Evolutionary conservation across 2,329 filamentous ascomycete genomes (phyloP).

Genomic region (Fusarium sp.): DNA sequence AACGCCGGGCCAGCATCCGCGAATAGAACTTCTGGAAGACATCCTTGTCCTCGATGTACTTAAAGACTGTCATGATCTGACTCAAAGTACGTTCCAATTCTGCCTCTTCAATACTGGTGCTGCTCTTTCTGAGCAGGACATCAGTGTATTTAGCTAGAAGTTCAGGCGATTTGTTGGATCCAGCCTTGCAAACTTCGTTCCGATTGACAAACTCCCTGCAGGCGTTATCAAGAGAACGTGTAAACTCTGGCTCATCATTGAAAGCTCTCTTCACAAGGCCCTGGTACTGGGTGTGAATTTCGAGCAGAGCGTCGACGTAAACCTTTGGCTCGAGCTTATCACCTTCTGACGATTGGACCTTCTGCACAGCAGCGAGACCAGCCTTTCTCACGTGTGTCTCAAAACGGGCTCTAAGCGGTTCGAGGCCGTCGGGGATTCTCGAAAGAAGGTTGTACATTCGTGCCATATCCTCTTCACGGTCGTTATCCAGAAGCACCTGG

Average conservation of each 20-base stretch:
- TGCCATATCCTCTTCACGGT: slow-evolving; percentile 93
- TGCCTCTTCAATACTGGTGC: slow-evolving; percentile 90
- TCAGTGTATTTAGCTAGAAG: slow-evolving; percentile 96
- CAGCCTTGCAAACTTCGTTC: slow-evolving; percentile 94
- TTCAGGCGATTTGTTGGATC: slow-evolving; percentile 93
- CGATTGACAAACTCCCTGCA: slow-evolving; percentile 98
- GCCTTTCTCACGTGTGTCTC: slow-evolving; percentile 93
- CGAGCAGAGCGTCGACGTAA: slow-evolving; percentile 93
- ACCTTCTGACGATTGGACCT: slow-evolving; percentile 84
- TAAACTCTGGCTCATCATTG: slow-evolving; percentile 95
- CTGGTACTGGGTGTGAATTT: slow-evolving; percentile 94
- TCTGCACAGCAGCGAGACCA: slow-evolving; percentile 87
- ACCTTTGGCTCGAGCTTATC: slow-evolving; percentile 95
- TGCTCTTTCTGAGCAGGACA: slow-evolving; percentile 89
- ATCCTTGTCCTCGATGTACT: slow-evolving; percentile 99
- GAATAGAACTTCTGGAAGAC: slow-evolving; percentile 99
- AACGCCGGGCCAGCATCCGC: slow-evolving; percentile 90
- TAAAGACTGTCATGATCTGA: slow-evolving; percentile 99
- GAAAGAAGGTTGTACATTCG: slow-evolving; percentile 95
- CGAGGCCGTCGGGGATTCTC: slow-evolving; percentile 88
- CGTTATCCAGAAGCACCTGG: slow-evolving; percentile 90
- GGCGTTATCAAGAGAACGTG: slow-evolving; percentile 93
- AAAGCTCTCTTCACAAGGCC: slow-evolving; percentile 92
- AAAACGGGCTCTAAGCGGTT: slow-evolving; percentile 86
- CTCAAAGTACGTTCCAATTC: slow-evolving; percentile 89